Base-by-base conservation (phyloP, 208 protist genomes). In the Crithidia acanthocephali region DNA sequence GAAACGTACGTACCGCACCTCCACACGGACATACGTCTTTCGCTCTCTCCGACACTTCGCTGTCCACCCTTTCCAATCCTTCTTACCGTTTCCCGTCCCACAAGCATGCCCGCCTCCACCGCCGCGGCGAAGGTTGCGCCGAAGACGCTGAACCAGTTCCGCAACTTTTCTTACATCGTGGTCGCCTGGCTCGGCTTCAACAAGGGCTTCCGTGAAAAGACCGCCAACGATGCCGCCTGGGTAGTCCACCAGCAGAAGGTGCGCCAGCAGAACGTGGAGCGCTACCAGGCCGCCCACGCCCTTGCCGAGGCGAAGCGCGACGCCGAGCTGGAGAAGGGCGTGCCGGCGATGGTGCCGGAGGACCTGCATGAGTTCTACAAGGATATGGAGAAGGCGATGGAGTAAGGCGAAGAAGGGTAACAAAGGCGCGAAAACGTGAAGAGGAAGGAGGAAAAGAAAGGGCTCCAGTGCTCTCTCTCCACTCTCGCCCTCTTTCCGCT, bases 101-200 rank as follows among this genome's bases (percentile, higher is more conserved):
- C 11, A 40, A 53, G 45, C 42, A 80, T 74, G 74, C 80, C 70
- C 55, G 63, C 55, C 51, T 68, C 64, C 64, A 48, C 72, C 53
- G 79, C 83, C 37, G 80, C 86, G 35, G 71, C 88, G 63, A 93
- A 94, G 79, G 92, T 82, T 25, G 76, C 88, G 27, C 92, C 92
- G 11, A 92, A 94, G 79, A 94, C 88, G 68, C 80, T 97, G 18
- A 83, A 95, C 71, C 92, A 97, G 81, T 85, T 95, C 51, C 89
- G 89, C 33, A 95, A 95, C 81, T 83, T 95, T 56, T 83, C 82
- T 27, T 95, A 95, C 78, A 68, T 94, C n/a, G 80, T 94, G 37
- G 84, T 89, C 2, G 92, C 89, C 20, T 94, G 83, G 83, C 47
- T 86, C 40, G 92, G 92, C 62, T 80, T 92, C 55, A 86, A 89